Base-by-base conservation (phyloP, 164 flowering plant genomes). In the Umbilicus rupestris region DNA sequence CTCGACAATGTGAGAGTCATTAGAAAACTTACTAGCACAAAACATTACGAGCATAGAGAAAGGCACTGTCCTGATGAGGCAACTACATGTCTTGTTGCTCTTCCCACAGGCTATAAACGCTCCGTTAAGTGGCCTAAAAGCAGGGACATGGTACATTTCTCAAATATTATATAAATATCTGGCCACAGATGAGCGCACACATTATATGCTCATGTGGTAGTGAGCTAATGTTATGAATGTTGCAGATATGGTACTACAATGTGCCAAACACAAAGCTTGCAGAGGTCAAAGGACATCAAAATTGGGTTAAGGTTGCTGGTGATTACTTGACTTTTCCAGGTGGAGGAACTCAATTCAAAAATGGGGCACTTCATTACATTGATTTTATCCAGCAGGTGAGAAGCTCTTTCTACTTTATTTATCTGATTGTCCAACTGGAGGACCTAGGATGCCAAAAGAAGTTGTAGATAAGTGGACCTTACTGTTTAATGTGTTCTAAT, bases 41-140 rank as follows among this genome's bases (percentile, higher is more conserved):
- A 91, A 80, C 99, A 94, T 73, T 94, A 94, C 73, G 97, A 94
- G 63, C 99, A 94, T 72, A 78, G 96, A 49, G 99, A 94, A 75
- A 87, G 99, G 72, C 99, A 94, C 71, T 94, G 99, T 57, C 99
- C 97, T 55, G 84, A 83, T 45, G 74, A 79, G 57, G 77, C 83
- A 10, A 96, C 97, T 4, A 88, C 96, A 46, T 94, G 99, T 73
- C 94, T 94, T 69, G 96, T 94, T 75, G 78, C 92, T 60, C 84
- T 89, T 66, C 95, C 97, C 46, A 80, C 83, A 49, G 97, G 97
- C 67, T 94, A 91, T 71, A 84, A 68, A 70, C 81, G 78, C 39
- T 68, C 97, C n/a, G 77, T 94, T 68, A 74, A 81, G 77, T 94
- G 99, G 99, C 99, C 99, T 19, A 75, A 55, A 66, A 89, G 99